Evolutionary conservation across 257 asterid species (phyloP).

Genomic region (Ilex asprella): DNA sequence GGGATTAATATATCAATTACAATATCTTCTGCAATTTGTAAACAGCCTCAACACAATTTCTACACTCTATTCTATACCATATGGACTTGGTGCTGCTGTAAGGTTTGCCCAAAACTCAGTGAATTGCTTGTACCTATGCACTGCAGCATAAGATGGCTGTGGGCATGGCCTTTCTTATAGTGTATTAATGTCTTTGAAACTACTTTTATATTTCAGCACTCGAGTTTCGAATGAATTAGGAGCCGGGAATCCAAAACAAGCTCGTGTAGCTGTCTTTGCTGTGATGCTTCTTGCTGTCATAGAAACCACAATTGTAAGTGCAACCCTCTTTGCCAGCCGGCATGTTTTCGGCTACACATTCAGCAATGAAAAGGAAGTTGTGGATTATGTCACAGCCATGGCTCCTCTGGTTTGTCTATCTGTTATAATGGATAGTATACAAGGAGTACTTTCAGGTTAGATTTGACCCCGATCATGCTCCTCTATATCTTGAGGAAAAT

Average conservation of each 20-base stretch:
- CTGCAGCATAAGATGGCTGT: neutral
- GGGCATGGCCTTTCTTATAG: neutral
- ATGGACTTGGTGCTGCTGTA: conserved; percentile 72
- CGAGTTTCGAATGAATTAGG: conserved; percentile 81
- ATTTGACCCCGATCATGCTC: neutral
- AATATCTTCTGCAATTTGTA: conserved; percentile 5
- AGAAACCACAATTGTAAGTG: conserved; percentile 34
- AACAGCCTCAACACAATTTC: conserved; percentile 46
- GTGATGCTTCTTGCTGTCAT: conserved; percentile 48
- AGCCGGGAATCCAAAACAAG: conserved; percentile 60
- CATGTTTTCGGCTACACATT: conserved; percentile 63
- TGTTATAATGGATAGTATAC: conserved; percentile 48
- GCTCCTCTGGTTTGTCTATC: conserved; percentile 73
- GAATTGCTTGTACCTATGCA: too few relatives aligned
- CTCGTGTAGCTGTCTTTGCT: conserved; percentile 44
- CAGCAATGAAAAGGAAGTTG: conserved; percentile 74
- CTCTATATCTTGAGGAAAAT: neutral
- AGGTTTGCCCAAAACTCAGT: conserved; percentile 31
- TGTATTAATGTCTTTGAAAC: too few relatives aligned
- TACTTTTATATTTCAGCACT: conserved; percentile 39
- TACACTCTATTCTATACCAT: conserved; percentile 63
- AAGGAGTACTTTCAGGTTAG: conserved; percentile 66
- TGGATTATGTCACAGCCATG: conserved; percentile 53
- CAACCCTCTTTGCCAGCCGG: conserved; percentile 42
- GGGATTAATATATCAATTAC: conserved; percentile 1